Evolutionary conservation across 2,329 filamentous ascomycete species (phyloP), one percentile per base, ranked within the genome.

Genomic region (Exophiala dermatitidis): DNA sequence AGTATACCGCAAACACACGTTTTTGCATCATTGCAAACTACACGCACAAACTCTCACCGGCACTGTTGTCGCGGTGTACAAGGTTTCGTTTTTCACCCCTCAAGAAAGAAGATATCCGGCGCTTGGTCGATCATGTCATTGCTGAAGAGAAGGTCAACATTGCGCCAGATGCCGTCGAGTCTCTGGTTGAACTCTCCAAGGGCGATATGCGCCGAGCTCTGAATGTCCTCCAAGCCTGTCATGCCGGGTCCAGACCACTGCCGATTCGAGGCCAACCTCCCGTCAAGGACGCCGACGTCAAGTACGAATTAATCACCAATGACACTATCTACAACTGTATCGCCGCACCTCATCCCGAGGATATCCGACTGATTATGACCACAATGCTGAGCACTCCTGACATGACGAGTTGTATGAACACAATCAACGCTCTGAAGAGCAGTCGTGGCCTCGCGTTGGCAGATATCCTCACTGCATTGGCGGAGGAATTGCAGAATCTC

Each of bases 11-110:
- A 56, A 98, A 98, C 73, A 96, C 93, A 2, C 80, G 93, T 48
- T 98, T 98, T 74, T 97, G 91, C 74, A 89, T 98, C 67, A 97
- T 98, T 63, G 93, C 93, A 63, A 98, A 98, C 73, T 98, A 98
- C 71, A 93, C 93, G 31, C 93, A 98, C 75, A 98, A 98, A 71
- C 82, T 98, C 37, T 94, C 89, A 8, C 91, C 93, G 0, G 93
- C 93, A 0, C 77, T 98, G 41, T 76, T 98, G 49, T 97, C 91
- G 46, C 79, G 93, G 64, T 98, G 93, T 72, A 98, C 93, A 6
- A 78, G 93, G 36, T 98, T 98, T 70, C 79, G 93, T 32, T 98
- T 98, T 72, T 95, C 88, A 61, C 93, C 93, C 7, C 74, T 98
- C 51, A 95, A 95, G 69, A 88, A 95, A 64, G 75, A 70, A 4